phyloP scores from a whole-genome alignment of 2,329 filamentous ascomycete species.

The Xylariaceae sp. region DNA sequence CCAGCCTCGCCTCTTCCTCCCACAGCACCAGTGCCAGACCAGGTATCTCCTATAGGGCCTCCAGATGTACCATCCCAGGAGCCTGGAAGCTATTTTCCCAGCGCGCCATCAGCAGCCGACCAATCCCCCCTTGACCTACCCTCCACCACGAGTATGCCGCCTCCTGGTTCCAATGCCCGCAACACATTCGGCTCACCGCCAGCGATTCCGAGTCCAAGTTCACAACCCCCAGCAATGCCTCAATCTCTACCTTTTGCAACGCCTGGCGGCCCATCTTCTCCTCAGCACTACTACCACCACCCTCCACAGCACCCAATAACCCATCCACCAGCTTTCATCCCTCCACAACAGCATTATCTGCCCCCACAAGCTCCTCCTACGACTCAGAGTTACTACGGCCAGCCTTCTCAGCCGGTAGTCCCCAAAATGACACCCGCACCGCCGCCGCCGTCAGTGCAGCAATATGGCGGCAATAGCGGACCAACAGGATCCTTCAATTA shows the following conservation, averaged over 20 bases:
- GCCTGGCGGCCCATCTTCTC: slow-evolving; percentile 36
- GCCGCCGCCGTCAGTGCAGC: slow-evolving; percentile 26
- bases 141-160: slow-evolving; percentile 39
- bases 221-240: slow-evolving; percentile 33
- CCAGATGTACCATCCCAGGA: slow-evolving; percentile 35
- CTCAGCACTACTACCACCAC: slow-evolving; percentile 45
- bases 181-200: slow-evolving; percentile 30
- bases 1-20: slow-evolving; percentile 43
- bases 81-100: slow-evolving; percentile 40
- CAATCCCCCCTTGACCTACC: slow-evolving; percentile 37
- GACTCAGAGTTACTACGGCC: slow-evolving; percentile 32
- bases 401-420: slow-evolving; percentile 31
- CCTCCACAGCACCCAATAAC: slow-evolving; percentile 38
- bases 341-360: slow-evolving; percentile 29
- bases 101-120: slow-evolving; percentile 23
- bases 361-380: slow-evolving; percentile 36
- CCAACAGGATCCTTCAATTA: slow-evolving; percentile 51
- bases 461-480: slow-evolving; percentile 34
- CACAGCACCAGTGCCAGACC: slow-evolving; percentile 37
- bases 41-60: slow-evolving; percentile 42
- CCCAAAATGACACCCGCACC: slow-evolving; percentile 30
- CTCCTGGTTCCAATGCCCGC: slow-evolving; percentile 34
- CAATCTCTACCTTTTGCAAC: slow-evolving; percentile 42
- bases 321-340: slow-evolving; percentile 32
- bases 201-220: slow-evolving; percentile 34